These are phyloP conservation scores for Stromatinia cepivora DNA, from an alignment of 2,329 filamentous ascomycete genomes.

Conservation along the genomic window DNA sequence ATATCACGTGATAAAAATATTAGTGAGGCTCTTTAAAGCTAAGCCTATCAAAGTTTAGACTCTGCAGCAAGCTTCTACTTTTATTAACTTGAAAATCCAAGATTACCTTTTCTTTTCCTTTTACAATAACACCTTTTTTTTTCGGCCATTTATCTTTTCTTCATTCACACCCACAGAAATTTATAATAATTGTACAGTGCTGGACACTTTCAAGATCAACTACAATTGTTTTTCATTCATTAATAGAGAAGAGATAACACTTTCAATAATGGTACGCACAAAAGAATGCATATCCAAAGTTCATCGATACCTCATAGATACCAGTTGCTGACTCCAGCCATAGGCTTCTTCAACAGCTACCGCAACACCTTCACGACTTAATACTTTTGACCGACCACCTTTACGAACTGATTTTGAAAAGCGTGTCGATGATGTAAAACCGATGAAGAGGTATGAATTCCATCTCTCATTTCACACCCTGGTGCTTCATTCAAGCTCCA, in stretches of 20 bases:
- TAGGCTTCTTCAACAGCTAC: slow-evolving; percentile 51
- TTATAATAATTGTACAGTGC: slow-evolving; percentile 31
- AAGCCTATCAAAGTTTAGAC: slow-evolving; percentile 9
- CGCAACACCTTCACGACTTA: slow-evolving; percentile 55
- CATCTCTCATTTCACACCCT: slow-evolving; percentile 16
- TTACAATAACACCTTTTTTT: slow-evolving; percentile 15
- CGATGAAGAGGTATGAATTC: slow-evolving; percentile 78
- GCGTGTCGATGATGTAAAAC: slow-evolving; percentile 79
- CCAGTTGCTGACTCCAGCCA: slow-evolving; percentile 11
- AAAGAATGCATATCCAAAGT: not conserved
- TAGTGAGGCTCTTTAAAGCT: not conserved
- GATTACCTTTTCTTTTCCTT: slow-evolving; percentile 1
- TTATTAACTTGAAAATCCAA: slow-evolving; percentile 10
- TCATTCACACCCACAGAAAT: not conserved
- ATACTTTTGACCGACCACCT: not conserved
- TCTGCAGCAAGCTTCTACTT: slow-evolving; percentile 1
- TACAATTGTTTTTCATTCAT: slow-evolving; percentile 19
- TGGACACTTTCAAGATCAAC: slow-evolving; percentile 35
- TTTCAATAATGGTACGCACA: slow-evolving; percentile 37
- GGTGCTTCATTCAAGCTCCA: slow-evolving; percentile 16
- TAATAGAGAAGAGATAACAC: slow-evolving; percentile 33
- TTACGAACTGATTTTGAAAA: slow-evolving; percentile 62
- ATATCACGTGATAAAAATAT: not conserved
- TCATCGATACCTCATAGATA: not conserved
- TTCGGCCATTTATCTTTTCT: slow-evolving; percentile 14